Evolutionary conservation across 192 early-diverging fungal genomes (phyloP), one percentile per base, ranked within the genome.

Genomic region (Coemansia sp.): DNA sequence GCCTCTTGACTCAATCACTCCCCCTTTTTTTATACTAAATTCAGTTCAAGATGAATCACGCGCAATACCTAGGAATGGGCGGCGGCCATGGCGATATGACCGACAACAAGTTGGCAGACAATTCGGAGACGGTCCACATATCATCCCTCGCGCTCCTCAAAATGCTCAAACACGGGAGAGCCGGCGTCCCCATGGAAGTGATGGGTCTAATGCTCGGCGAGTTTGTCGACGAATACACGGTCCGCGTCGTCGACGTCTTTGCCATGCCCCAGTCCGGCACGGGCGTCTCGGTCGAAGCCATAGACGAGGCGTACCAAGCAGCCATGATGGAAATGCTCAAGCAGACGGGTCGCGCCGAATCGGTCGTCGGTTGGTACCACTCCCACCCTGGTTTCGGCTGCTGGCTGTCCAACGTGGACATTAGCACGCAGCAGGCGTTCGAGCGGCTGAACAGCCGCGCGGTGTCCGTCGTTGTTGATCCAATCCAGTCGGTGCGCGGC

Each of bases 321-420:
- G 94, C 95, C 69, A 99, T 99, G 98, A 85, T 97, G 88, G 98
- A 99, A 60, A 97, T 98, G 96, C 83, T 99, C 59, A 98, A 96
- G 85, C 98, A 99, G 64, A 99, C 98, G 45, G 97, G 97, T 64
- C 85, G 97, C 85, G 91, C 92, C 20, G 96, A 99, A 82, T 95
- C 94, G 84, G 98, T 99, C 14, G 98, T 99, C 25, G 98, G 98
- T n/a, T 99, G 98, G 98, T 99, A 99, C 77, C 98, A 99, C 83
- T 99, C 98, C 64, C 98, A 99, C 84, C 98, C 98, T 34, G 98
- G 98, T 53, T 99, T 99, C 66, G 98, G 98, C 43, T 99, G 98
- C 87, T 99, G 98, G 98, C 86, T 99, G 28, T 98, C 96, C 18
- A 96, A 94, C 71, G 96, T 98, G 9, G 98, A 99, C 84, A 92